Conservation (phyloP, 2,329 filamentous ascomycete genomes). For the Coniochaeta ligniaria region DNA sequence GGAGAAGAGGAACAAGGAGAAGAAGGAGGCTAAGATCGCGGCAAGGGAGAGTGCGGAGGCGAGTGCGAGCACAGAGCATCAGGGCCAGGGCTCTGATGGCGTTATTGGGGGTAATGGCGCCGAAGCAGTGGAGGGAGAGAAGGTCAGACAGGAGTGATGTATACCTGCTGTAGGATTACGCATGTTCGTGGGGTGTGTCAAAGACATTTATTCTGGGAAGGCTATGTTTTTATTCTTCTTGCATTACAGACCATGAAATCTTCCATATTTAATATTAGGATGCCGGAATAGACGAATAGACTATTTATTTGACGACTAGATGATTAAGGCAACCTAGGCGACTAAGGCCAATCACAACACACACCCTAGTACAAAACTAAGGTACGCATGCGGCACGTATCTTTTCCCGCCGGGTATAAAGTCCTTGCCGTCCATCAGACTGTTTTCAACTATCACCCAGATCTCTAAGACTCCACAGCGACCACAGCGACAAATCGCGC, state of each 20-base stretch:
- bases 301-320: too few relatives aligned
- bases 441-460: background rate
- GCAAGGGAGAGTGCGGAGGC: background rate
- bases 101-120: background rate
- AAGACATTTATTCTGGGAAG: too few relatives aligned
- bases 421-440: background rate
- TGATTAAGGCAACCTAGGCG: too few relatives aligned
- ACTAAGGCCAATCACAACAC: too few relatives aligned
- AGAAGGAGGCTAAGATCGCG: constrained; percentile 1
- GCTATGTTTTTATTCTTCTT: too few relatives aligned
- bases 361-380: too few relatives aligned
- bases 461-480: background rate
- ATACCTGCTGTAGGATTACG: too few relatives aligned
- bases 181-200: background rate
- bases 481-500: background rate
- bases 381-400: too few relatives aligned
- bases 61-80: background rate
- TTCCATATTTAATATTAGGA: too few relatives aligned
- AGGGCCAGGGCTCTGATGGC: background rate
- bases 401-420: background rate
- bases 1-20: constrained; percentile 13
- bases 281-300: too few relatives aligned
- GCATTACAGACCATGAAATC: too few relatives aligned
- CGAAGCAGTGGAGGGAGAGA: background rate
- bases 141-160: background rate